These are phyloP conservation scores for Mesostigma viride DNA, from an alignment of 139 green algal genomes.

Conservation along the genomic window DNA sequence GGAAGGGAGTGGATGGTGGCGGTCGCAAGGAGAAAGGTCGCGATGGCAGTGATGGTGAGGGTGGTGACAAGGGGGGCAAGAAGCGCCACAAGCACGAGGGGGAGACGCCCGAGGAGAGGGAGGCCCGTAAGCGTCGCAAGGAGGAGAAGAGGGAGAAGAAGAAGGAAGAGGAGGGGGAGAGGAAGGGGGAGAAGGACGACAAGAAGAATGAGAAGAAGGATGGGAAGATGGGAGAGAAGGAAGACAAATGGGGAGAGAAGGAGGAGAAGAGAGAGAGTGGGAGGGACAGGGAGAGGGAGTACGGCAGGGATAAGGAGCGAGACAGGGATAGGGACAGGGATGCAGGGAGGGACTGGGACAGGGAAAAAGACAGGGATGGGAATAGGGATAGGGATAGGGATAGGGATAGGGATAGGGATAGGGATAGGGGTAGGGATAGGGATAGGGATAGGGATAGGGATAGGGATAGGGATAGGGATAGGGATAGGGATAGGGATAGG, in stretches of 20 bases:
- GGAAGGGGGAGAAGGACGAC: not conserved
- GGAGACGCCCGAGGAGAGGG: no score
- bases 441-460: not conserved
- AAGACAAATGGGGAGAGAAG: not conserved
- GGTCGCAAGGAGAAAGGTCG: no score
- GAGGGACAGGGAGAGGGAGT: not conserved
- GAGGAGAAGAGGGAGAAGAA: not conserved
- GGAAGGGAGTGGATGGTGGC: no score
- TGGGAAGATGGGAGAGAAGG: not conserved
- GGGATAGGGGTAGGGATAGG: not conserved
- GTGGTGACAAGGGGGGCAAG: no score
- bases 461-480: not conserved
- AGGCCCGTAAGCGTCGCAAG: not conserved
- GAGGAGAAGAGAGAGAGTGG: not conserved
- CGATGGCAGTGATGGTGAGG: no score
- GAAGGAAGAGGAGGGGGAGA: not conserved
- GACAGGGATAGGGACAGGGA: not conserved
- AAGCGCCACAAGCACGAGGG: no score
- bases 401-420: constrained; percentile 2
- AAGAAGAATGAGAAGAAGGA: not conserved
- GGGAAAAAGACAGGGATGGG: not conserved
- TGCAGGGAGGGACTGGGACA: not conserved
- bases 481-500: not conserved
- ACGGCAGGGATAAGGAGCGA: not conserved
- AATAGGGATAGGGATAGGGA: not conserved